Evolutionary conservation across 768 basidiomycete genomes (phyloP).

Genomic region (Pulveroboletus sp.): DNA sequence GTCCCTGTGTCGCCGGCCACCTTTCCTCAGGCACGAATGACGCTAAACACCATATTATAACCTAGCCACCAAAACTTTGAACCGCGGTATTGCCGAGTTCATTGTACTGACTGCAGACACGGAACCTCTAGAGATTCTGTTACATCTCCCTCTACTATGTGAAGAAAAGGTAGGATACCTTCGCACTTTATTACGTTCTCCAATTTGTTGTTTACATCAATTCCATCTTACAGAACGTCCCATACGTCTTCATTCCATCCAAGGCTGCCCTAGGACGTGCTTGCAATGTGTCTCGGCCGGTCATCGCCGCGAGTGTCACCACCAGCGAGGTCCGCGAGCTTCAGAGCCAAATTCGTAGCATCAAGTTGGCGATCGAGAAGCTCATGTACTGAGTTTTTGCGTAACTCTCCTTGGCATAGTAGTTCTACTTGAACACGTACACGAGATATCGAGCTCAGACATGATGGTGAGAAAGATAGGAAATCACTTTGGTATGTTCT

Average conservation of each 20-base stretch:
- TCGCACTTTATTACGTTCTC: not conserved
- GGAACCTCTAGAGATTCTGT: conserved; percentile 94
- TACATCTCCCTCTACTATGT: conserved; percentile 94
- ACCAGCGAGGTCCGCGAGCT: conserved; percentile 93
- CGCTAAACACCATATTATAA: conserved; percentile 6
- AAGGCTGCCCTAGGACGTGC: conserved; percentile 96
- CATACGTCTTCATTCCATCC: conserved; percentile 91
- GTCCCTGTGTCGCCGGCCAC: not conserved
- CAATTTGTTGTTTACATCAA: not conserved
- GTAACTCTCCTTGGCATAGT: conserved; percentile 1
- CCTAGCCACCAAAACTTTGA: conserved; percentile 93
- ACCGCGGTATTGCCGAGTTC: conserved; percentile 97
- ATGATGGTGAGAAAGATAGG: not conserved
- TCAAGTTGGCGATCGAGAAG: conserved; percentile 82
- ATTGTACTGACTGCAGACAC: conserved; percentile 96
- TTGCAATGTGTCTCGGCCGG: conserved; percentile 91
- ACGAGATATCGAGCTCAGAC: conserved; percentile 1
- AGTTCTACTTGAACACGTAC: conserved; percentile 11
- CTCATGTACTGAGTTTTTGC: conserved; percentile 38
- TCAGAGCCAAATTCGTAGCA: conserved; percentile 77
- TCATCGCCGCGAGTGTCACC: conserved; percentile 94
- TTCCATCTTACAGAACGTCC: conserved; percentile 67
- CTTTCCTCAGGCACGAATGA: not conserved
- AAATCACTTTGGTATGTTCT: conserved; percentile 77
- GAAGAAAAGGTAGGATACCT: conserved; percentile 80